phyloP scores from a whole-genome alignment of 257 asterid species.

The Salvia hispanica region DNA sequence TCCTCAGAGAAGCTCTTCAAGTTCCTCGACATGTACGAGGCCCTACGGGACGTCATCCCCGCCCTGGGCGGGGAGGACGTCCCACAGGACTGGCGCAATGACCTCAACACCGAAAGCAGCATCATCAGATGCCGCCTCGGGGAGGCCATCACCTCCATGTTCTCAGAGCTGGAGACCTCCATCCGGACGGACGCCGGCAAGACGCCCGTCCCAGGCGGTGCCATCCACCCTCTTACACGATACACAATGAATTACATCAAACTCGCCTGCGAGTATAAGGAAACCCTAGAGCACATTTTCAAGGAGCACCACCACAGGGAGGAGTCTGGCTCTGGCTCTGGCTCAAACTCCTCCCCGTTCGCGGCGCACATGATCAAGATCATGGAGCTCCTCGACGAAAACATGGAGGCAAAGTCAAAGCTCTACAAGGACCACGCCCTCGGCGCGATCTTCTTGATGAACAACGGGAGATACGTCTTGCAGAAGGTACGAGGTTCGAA shows the following conservation, averaged over 20 bases:
- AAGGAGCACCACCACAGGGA: slow-evolving; percentile 46
- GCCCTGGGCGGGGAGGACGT: not conserved
- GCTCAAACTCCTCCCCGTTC: slow-evolving; percentile 44
- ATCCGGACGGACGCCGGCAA: slow-evolving; percentile 62
- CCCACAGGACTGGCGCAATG: slow-evolving; percentile 29
- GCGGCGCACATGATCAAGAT: slow-evolving; percentile 54
- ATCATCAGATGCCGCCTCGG: slow-evolving; percentile 52
- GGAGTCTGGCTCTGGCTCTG: too few species aligned
- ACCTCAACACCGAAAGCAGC: not conserved
- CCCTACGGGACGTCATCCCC: slow-evolving; percentile 48
- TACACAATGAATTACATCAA: slow-evolving; percentile 68
- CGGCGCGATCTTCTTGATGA: slow-evolving; percentile 89
- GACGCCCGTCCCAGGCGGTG: slow-evolving; percentile 77
- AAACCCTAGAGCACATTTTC: slow-evolving; percentile 70
- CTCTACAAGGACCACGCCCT: slow-evolving; percentile 56
- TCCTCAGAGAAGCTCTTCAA: slow-evolving; percentile 79
- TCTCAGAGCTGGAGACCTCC: slow-evolving; percentile 68
- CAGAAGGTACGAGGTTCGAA: slow-evolving; percentile 64
- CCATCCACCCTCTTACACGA: slow-evolving; percentile 82
- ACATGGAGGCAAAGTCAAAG: slow-evolving; percentile 72
- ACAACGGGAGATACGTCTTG: slow-evolving; percentile 83
- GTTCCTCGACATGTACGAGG: slow-evolving; percentile 71
- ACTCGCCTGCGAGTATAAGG: slow-evolving; percentile 51
- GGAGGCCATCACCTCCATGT: slow-evolving; percentile 60
- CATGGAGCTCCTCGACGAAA: slow-evolving; percentile 65